These are phyloP conservation scores for Botrytis fabae DNA, from an alignment of 2,329 filamentous ascomycete genomes.

Conservation along the genomic window DNA sequence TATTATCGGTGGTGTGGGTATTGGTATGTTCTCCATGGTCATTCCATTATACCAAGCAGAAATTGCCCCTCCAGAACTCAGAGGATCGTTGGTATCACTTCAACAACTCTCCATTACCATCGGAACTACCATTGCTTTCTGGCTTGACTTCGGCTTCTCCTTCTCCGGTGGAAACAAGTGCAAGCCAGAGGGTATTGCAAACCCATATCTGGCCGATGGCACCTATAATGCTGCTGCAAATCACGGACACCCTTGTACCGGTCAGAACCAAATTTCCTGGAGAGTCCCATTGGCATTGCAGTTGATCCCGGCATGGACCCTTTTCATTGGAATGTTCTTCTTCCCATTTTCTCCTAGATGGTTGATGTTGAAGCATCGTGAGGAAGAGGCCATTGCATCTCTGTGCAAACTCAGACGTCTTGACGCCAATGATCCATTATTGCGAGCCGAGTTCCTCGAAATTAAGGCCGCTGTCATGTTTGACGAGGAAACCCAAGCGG, in stretches of 20 bases:
- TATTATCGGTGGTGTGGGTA: conserved; percentile 51
- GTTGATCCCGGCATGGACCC: conserved; percentile 61
- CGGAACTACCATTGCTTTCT: conserved; percentile 50
- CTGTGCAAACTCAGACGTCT: conserved; percentile 46
- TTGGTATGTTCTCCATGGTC: conserved; percentile 51
- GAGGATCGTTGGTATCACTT: conserved; percentile 61
- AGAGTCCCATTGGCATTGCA: conserved; percentile 61
- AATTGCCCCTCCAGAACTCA: conserved; percentile 56
- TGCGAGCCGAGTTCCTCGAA: conserved; percentile 52
- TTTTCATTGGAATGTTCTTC: conserved; percentile 54
- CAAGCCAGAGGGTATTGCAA: conserved; percentile 29
- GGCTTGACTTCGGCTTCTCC: conserved; percentile 60
- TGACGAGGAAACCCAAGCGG: conserved; percentile 46
- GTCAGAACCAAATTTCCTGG: conserved; percentile 48
- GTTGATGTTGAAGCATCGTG: conserved; percentile 48
- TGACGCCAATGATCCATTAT: conserved; percentile 51
- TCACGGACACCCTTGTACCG: conserved; percentile 47
- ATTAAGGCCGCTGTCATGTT: conserved; percentile 61
- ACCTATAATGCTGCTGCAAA: conserved; percentile 52
- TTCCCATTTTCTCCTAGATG: conserved; percentile 55
- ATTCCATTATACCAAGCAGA: conserved; percentile 63
- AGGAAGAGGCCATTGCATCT: conserved; percentile 48
- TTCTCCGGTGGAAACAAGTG: conserved; percentile 47
- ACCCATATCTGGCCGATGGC: conserved; percentile 14
- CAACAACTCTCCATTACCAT: conserved; percentile 59